Conservation (phyloP, 2,329 filamentous ascomycete species). For the Colletotrichum chlorophyti region DNA sequence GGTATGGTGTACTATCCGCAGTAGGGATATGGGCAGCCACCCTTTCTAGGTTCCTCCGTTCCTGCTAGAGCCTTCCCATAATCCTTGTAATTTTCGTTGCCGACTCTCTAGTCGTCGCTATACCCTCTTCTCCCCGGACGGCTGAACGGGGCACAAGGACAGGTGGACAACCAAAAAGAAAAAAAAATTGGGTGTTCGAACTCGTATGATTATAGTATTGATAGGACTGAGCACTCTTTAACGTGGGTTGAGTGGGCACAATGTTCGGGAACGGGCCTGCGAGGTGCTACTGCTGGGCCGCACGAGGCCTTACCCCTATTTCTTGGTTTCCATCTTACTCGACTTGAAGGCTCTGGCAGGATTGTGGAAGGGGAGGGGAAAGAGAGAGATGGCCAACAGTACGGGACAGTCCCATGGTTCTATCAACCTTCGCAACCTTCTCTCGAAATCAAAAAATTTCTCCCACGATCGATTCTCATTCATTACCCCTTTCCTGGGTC, state of each 20-base stretch:
- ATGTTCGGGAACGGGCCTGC: neutral
- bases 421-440: slow-evolving; percentile 16
- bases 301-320: slow-evolving; percentile 1
- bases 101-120: slow-evolving; percentile 14
- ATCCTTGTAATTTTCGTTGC: slow-evolving; percentile 40
- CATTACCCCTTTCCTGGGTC: neutral
- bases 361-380: neutral
- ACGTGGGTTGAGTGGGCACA: slow-evolving; percentile 10
- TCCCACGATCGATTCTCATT: neutral
- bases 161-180: slow-evolving; percentile 26
- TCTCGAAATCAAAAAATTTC: slow-evolving; percentile 29
- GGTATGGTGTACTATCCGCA: slow-evolving; percentile 69
- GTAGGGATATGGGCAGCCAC: slow-evolving; percentile 45
- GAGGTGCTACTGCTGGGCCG: neutral
- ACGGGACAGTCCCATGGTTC: neutral
- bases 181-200: slow-evolving; percentile 17
- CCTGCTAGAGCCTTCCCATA: slow-evolving; percentile 33
- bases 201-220: slow-evolving; percentile 24
- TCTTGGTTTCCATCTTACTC: slow-evolving; percentile 2
- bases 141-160: slow-evolving; percentile 20
- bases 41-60: slow-evolving; percentile 11
- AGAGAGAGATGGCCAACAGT: slow-evolving; percentile 5
- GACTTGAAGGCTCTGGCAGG: neutral
- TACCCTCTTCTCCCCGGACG: slow-evolving; percentile 26
- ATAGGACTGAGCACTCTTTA: slow-evolving; percentile 19